A percentile compares a stretch with the other conserved stretches of the same genome.
Evolutionary conservation across 495 filamentous ascomycete genomes (phyloP).

Genomic region (Penicillium chermesinum): DNA sequence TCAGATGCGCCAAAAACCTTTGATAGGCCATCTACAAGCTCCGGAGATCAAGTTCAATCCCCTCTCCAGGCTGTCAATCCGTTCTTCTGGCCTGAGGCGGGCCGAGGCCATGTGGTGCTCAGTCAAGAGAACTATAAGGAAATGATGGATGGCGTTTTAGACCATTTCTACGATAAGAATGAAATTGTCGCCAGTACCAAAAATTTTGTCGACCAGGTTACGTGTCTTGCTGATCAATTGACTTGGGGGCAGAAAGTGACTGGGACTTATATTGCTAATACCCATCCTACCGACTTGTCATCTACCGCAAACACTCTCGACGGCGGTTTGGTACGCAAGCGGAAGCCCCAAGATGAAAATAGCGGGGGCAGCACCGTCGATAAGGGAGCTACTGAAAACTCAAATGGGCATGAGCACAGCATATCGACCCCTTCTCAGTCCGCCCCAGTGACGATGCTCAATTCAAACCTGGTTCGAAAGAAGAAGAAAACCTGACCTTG

Average conservation of each 20-base stretch:
- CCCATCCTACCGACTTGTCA: constrained; percentile 23
- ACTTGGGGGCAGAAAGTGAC: constrained; percentile 52
- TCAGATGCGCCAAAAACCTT: constrained; percentile 30
- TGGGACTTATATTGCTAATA: constrained; percentile 34
- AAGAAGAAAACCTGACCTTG: constrained; percentile 52
- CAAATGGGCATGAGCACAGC: constrained; percentile 19
- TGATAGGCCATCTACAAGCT: constrained; percentile 32
- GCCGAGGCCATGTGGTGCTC: constrained; percentile 66
- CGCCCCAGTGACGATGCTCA: constrained; percentile 53
- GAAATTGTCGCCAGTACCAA: constrained; percentile 64
- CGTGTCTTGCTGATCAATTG: constrained; percentile 46
- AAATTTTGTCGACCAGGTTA: constrained; percentile 65
- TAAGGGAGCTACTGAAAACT: constrained; percentile 10
- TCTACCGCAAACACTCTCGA: constrained; percentile 36
- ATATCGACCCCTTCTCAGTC: constrained; percentile 22
- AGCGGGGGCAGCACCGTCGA: constrained; percentile 5
- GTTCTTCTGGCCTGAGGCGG: constrained; percentile 63
- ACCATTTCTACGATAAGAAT: constrained; percentile 69
- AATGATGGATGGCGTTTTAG: constrained; percentile 72
- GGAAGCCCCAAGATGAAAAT: constrained; percentile 37
- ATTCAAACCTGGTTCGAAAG: constrained; percentile 57
- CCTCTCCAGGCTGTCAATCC: constrained; percentile 36
- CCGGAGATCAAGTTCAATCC: constrained; percentile 33
- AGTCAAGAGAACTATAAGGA: constrained; percentile 68
- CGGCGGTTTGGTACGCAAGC: constrained; percentile 49